Conservation (phyloP, 192 early-diverging fungal genomes). For the Umbelopsis sp. region DNA sequence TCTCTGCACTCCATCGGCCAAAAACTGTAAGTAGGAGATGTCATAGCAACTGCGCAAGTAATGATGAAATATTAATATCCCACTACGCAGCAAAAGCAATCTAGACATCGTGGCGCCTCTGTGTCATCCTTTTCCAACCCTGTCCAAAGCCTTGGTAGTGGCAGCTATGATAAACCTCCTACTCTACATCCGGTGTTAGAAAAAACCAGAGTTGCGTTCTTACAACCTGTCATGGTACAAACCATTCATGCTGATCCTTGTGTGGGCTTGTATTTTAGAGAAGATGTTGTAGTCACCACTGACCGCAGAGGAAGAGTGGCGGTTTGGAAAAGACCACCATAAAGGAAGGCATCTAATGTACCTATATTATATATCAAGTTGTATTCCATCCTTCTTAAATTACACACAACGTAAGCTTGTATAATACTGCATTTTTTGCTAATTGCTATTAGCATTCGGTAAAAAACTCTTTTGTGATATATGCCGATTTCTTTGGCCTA, state of each 20-base stretch:
- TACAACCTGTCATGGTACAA: conserved; percentile 38
- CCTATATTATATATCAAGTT: not conserved
- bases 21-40: conserved; percentile 55
- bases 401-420: too few relatives aligned
- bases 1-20: conserved; percentile 77
- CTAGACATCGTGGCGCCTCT: conserved; percentile 33
- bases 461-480: too few relatives aligned
- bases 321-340: conserved; percentile 34
- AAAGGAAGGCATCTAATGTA: not conserved
- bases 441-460: too few relatives aligned
- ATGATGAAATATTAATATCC: not conserved
- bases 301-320: conserved; percentile 37
- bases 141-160: not conserved
- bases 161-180: conserved; percentile 19
- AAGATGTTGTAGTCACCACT: conserved; percentile 41
- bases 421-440: too few relatives aligned
- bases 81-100: not conserved
- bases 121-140: conserved; percentile 30
- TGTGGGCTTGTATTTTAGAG: conserved; percentile 37
- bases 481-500: too few relatives aligned
- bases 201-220: conserved; percentile 36
- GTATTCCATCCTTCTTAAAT: not conserved
- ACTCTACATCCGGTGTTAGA: conserved; percentile 33
- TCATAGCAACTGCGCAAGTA: not conserved
- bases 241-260: conserved; percentile 42